Percentiles rank a stretch among this genome's conserved stretches.
These are phyloP conservation scores for Magnaporthiopsis incrustans DNA, from an alignment of 2,329 filamentous ascomycete genomes.

Conservation along the genomic window DNA sequence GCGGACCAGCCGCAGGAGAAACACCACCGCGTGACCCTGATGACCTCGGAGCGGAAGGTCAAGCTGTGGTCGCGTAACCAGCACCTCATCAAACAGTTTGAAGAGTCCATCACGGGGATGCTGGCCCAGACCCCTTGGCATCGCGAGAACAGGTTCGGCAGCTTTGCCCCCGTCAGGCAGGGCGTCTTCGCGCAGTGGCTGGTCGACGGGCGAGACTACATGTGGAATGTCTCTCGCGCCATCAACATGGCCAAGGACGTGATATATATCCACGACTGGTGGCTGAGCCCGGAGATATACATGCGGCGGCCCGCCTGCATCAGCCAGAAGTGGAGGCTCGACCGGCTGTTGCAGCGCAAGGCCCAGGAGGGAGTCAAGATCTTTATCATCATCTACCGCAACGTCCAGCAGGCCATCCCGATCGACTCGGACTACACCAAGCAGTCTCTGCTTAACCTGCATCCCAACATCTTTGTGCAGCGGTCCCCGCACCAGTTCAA, in stretches of 20 bases:
- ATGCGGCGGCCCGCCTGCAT: conserved; percentile 89
- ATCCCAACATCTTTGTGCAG: conserved; percentile 94
- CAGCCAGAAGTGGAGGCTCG: conserved; percentile 95
- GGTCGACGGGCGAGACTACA: conserved; percentile 93
- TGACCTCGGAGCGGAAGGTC: conserved; percentile 86
- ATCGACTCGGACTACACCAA: conserved; percentile 99
- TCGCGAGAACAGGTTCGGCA: conserved; percentile 76
- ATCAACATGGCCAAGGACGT: conserved; percentile 97
- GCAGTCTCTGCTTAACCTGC: conserved; percentile 86
- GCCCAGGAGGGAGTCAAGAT: conserved; percentile 93
- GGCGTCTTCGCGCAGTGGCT: conserved; percentile 92
- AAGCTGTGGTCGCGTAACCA: conserved; percentile 89
- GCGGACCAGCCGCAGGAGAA: conserved; percentile 33
- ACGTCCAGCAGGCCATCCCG: conserved; percentile 92
- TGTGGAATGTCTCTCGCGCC: conserved; percentile 97
- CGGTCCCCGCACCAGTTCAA: conserved; percentile 95
- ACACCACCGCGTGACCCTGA: conserved; percentile 81
- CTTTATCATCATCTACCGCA: conserved; percentile 95
- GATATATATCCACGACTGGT: conserved; percentile 99
- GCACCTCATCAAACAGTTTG: conserved; percentile 81
- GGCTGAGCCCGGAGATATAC: conserved; percentile 88
- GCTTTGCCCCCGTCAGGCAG: conserved; percentile 82
- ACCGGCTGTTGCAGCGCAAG: conserved; percentile 86
- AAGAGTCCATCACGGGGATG: conserved; percentile 88
- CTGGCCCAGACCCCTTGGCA: conserved; percentile 75